Conservation (phyloP, 768 basidiomycete species). For the Collybia mongolica region DNA sequence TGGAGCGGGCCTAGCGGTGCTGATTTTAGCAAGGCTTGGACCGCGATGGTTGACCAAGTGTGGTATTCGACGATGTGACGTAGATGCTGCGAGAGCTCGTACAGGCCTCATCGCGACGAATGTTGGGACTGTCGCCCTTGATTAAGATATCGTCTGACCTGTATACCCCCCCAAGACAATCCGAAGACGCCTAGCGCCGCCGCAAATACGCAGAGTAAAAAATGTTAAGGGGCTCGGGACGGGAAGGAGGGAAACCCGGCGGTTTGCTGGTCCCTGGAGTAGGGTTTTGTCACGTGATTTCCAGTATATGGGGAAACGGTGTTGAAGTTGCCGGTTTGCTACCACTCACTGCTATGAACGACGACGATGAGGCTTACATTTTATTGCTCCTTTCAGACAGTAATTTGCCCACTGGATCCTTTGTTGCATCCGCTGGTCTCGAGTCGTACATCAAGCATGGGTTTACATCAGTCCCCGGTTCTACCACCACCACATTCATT, state of each 20-base stretch:
- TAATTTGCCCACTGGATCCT: conserved; percentile 95
- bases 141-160: too few species aligned
- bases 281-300: too few species aligned
- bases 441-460: conserved; percentile 92
- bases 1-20: conserved; percentile 2
- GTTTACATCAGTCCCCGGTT: conserved; percentile 40
- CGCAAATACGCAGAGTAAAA: conserved; percentile 10
- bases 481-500: conserved; percentile 56
- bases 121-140: too few species aligned
- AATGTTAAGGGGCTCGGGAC: neutral
- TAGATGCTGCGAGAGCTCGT: conserved; percentile 20
- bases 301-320: too few species aligned
- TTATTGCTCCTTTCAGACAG: conserved; percentile 84
- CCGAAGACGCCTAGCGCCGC: conserved; percentile 19
- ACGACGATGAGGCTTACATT: conserved; percentile 60
- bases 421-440: conserved; percentile 91
- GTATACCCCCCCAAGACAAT: neutral
- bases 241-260: conserved; percentile 4
- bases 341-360: conserved; percentile 23
- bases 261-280: neutral
- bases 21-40: conserved; percentile 9
- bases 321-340: conserved; percentile 3
- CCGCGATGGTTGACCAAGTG: conserved; percentile 13
- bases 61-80: conserved; percentile 15
- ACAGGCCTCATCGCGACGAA: conserved; percentile 27